These are phyloP conservation scores for Nannochloris sp. DNA, from an alignment of 139 green algal genomes.

Conservation along the genomic window DNA sequence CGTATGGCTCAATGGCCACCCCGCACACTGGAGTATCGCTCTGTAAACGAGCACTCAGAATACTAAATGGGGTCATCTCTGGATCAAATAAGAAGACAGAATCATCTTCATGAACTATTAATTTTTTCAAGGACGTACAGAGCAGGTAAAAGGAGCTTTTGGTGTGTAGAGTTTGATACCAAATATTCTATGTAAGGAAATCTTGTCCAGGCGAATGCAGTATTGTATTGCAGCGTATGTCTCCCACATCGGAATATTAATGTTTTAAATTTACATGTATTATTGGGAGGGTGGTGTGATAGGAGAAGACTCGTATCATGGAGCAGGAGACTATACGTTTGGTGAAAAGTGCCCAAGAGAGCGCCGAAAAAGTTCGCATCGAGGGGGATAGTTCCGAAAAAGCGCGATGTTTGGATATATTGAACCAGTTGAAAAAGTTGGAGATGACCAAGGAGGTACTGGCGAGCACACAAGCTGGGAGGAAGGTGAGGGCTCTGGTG, in stretches of 20 bases:
- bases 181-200: background rate
- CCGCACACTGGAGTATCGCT: conserved; percentile 64
- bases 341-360: background rate
- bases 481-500: conserved; percentile 57
- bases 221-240: too few species aligned
- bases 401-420: conserved; percentile 40
- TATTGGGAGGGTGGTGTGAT: too few species aligned
- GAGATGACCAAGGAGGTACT: conserved; percentile 55
- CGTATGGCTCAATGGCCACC: conserved; percentile 79
- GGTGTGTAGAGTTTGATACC: too few species aligned
- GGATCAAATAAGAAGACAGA: too few species aligned
- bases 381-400: background rate
- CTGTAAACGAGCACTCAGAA: conserved; percentile 38
- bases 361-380: background rate
- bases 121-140: background rate
- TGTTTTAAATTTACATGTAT: too few species aligned
- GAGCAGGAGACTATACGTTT: background rate
- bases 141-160: background rate
- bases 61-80: conserved; percentile 15
- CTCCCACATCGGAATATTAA: too few species aligned
- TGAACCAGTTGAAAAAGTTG: conserved; percentile 40
- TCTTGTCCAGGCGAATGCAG: background rate
- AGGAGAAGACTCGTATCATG: background rate
- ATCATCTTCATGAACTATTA: background rate
- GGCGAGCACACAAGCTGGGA: conserved; percentile 62